These are phyloP conservation scores for Neocallimastix lanati DNA, from an alignment of 192 early-diverging fungal species.

Conservation along the genomic window DNA sequence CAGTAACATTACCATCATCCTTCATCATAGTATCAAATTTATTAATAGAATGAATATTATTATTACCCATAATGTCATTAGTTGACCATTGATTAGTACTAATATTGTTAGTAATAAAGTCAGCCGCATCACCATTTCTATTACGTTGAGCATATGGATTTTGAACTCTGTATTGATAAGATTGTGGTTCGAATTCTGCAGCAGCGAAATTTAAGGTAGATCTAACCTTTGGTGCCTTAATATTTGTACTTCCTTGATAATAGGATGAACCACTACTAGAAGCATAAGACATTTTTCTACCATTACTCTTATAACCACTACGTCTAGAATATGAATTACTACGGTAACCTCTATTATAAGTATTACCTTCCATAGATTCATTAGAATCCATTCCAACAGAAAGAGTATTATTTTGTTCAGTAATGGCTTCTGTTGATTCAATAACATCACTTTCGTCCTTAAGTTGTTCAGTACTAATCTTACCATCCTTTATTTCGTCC, in stretches of 20 bases:
- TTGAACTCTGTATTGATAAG: neutral
- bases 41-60: neutral
- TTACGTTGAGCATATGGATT: neutral
- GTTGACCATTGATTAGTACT: neutral
- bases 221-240: neutral
- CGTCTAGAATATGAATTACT: neutral
- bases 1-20: neutral
- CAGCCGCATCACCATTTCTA: neutral
- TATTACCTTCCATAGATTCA: neutral
- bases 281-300: neutral
- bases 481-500: neutral
- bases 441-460: neutral
- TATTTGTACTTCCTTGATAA: neutral
- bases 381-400: too few relatives aligned
- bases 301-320: neutral
- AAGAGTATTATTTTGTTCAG: neutral
- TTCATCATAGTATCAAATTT: neutral
- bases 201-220: neutral
- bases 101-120: neutral
- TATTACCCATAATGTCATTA: neutral
- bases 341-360: neutral
- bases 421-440: neutral
- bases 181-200: neutral
- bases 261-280: neutral
- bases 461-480: neutral